phyloP scores from a whole-genome alignment of 345 rosid species.

The Clausena lansium region DNA sequence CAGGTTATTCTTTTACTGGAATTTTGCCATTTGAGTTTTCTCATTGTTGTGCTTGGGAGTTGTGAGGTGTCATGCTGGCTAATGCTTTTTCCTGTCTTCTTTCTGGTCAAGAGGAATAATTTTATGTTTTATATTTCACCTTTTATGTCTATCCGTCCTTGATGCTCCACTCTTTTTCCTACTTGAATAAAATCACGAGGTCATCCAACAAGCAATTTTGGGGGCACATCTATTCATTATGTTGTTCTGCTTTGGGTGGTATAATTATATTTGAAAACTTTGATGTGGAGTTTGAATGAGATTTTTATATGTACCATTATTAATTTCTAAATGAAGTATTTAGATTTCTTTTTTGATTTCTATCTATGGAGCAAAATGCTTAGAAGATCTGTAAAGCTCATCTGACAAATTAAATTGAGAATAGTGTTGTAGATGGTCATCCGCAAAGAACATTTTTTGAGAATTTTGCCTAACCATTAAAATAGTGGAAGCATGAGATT shows the following conservation, averaged over 20 bases:
- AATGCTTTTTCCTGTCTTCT: neutral
- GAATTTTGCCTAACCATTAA: neutral
- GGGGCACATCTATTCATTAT: neutral
- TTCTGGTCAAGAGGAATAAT: neutral
- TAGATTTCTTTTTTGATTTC: neutral
- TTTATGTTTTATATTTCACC: neutral
- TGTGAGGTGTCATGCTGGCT: neutral
- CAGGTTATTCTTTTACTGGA: slow-evolving; percentile 42
- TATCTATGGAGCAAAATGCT: neutral
- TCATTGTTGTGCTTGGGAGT: slow-evolving; percentile 1
- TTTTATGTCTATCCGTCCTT: neutral
- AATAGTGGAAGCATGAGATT: neutral
- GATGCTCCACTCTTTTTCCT: neutral
- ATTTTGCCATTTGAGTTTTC: neutral
- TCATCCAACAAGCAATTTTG: neutral
- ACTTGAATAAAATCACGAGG: neutral
- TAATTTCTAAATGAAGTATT: neutral
- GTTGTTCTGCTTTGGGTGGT: neutral
- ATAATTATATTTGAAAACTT: neutral
- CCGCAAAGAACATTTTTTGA: neutral
- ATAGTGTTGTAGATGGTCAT: neutral
- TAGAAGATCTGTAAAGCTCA: neutral
- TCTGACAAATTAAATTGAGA: slow-evolving; percentile 3
- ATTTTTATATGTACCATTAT: neutral
- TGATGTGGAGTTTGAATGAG: neutral